Evolutionary conservation across 2,329 filamentous ascomycete genomes (phyloP).

Genomic region (Diplodia mutila): DNA sequence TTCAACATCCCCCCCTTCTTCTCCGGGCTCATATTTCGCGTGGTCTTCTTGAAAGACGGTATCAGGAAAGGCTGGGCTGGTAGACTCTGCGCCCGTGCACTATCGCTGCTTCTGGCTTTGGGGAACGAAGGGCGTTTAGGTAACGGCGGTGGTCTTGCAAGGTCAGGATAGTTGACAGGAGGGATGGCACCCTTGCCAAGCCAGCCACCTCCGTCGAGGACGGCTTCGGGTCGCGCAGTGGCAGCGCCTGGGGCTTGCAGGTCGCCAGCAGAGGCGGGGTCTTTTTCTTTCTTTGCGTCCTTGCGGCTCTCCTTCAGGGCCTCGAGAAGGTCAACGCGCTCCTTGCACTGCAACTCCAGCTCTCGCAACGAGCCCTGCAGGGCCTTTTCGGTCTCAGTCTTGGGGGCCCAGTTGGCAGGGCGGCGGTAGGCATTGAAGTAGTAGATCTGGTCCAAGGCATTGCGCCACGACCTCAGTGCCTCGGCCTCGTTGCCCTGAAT

Average conservation of each 20-base stretch:
- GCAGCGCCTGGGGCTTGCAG: neutral
- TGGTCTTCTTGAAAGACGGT: constrained; percentile 46
- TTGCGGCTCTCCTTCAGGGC: constrained; percentile 70
- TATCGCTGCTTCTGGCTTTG: constrained; percentile 51
- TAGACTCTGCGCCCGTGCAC: neutral
- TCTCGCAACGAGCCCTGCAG: constrained; percentile 79
- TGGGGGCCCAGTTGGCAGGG: constrained; percentile 68
- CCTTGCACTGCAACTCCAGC: constrained; percentile 89
- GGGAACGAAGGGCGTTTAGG: constrained; percentile 57
- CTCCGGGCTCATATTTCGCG: constrained; percentile 65
- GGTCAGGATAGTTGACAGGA: constrained; percentile 75
- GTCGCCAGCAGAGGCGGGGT: neutral
- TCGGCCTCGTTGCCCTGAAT: constrained; percentile 84
- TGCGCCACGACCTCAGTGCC: constrained; percentile 87
- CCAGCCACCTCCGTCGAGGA: constrained; percentile 55
- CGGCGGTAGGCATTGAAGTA: constrained; percentile 80
- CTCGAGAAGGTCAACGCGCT: constrained; percentile 85
- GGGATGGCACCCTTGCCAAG: constrained; percentile 83
- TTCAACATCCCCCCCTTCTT: constrained; percentile 63
- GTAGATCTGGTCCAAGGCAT: constrained; percentile 84
- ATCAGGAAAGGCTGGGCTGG: constrained; percentile 3
- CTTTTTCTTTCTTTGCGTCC: constrained; percentile 51
- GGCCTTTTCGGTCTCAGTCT: constrained; percentile 81
- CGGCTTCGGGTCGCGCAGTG: constrained; percentile 19
- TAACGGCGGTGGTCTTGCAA: constrained; percentile 70